Base-by-base conservation (phyloP, 2,329 filamentous ascomycete genomes). In the Tetracladium maxilliforme region DNA sequence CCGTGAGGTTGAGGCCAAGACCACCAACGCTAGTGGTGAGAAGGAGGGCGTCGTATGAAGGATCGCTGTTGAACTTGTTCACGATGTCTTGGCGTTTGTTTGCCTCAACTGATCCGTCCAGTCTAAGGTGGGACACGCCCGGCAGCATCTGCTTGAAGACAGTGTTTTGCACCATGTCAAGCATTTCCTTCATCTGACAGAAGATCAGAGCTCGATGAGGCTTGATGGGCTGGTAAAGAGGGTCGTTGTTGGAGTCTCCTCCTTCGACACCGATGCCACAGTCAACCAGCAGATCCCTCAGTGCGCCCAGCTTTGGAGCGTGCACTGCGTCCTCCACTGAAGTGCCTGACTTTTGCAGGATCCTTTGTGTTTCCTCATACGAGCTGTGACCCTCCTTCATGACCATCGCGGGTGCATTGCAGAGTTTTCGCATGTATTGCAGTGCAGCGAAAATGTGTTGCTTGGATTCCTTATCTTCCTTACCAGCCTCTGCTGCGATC, bases 141-240 rank as follows among this genome's bases (percentile, higher is more conserved):
- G 90, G 90, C n/a, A 98, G 65, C 53, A 95, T 65, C 42, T 79
- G 78, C 48, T 82, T 83, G 19, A 98, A 57, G 2, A 98, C 90
- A 30, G 87, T 86, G 40, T 79, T 83, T 46, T 95, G 86, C 3
- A 98, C 92, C 70, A 98, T 95, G 49, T 98, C 90, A 14, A 98
- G 65, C 92, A 98, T 98, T 50, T 98, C 90, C 54, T 98, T 98
- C 83, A 98, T 94, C 49, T 98, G 90, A 43, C 90, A 98, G 62
- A 98, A 98, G 37, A 98, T 79, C 15, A 98, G 69, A 1, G 90
- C 92, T 22, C 90, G 81, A 47, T 98, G 90, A 16, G 87, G 90
- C 33, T 90, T 93, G 47, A 98, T 92, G 19, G 41, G 40, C n/a
- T n/a, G 66, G 41, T 72, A 72, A 10, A 72, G 54, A 3, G 67